Conservation (phyloP, 148 eudicot genomes). For the Rhododendron williamsianum region DNA sequence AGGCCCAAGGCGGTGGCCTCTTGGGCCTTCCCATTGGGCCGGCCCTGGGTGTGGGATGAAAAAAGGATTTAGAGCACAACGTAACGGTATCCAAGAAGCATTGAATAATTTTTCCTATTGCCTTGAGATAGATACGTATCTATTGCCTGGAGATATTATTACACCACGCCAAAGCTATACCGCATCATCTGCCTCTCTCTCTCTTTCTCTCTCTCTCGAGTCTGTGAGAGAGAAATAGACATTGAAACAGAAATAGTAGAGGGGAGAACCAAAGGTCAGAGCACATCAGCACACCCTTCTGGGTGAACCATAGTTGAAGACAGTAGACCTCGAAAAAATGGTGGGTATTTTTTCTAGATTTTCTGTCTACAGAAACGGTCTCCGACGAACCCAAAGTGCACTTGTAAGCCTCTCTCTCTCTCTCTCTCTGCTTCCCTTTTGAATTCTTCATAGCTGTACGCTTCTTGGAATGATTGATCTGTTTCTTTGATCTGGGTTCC, state of each 20-base stretch:
- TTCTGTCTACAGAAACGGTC: slow-evolving; percentile 31
- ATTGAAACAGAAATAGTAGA: not conserved
- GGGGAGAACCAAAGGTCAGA: not conserved
- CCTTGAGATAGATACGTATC: no score
- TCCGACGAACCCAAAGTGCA: slow-evolving; percentile 44
- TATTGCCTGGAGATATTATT: no score
- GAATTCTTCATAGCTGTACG: not conserved
- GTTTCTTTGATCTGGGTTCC: not conserved
- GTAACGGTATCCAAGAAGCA: no score
- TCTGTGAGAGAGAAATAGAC: not conserved
- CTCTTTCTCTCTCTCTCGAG: not conserved
- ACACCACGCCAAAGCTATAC: no score
- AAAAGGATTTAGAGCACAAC: no score
- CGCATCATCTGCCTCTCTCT: no score
- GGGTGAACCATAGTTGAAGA: slow-evolving; percentile 4
- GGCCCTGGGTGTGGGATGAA: no score
- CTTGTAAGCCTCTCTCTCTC: slow-evolving; percentile 22
- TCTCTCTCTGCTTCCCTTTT: not conserved
- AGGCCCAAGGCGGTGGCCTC: no score
- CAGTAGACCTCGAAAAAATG: slow-evolving; percentile 13
- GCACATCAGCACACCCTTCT: not conserved
- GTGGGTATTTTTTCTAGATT: slow-evolving; percentile 52
- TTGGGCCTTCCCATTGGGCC: no score
- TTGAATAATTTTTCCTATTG: no score
- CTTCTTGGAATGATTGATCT: not conserved